Conservation (phyloP, 805 yeast genomes). For the Candida krabiensis region DNA sequence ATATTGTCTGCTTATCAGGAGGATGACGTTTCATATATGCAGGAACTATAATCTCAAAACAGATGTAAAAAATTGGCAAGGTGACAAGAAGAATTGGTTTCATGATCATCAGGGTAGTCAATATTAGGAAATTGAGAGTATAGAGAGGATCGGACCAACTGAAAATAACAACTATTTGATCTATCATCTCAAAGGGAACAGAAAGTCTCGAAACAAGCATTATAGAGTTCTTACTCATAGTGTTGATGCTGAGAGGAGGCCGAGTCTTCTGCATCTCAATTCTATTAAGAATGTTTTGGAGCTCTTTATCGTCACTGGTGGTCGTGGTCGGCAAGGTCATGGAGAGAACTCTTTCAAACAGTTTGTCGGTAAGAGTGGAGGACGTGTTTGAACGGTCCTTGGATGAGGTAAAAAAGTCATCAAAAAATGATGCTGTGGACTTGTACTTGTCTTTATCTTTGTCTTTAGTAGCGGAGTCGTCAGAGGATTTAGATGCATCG, state of each 20-base stretch:
- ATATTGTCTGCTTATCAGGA: conserved; percentile 47
- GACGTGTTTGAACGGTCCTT: conserved; percentile 10
- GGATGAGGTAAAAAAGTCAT: conserved; percentile 20
- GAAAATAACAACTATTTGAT: conserved; percentile 52
- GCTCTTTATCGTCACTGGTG: conserved; percentile 39
- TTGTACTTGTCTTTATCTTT: conserved; percentile 4
- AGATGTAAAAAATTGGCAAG: conserved; percentile 54
- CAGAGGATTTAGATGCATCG: neutral
- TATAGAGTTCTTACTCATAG: conserved; percentile 68
- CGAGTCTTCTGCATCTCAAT: conserved; percentile 59
- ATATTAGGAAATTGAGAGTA: conserved; percentile 54
- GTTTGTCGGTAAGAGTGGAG: conserved; percentile 54
- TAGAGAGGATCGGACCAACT: conserved; percentile 65
- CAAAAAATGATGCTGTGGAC: conserved; percentile 19
- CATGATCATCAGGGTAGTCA: conserved; percentile 43
- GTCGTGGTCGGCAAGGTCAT: conserved; percentile 71
- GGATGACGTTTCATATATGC: conserved; percentile 60
- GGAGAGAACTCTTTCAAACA: conserved; percentile 67
- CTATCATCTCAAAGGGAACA: conserved; percentile 59
- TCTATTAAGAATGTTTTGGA: conserved; percentile 46
- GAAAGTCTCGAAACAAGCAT: conserved; percentile 62
- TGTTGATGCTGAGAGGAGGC: conserved; percentile 68
- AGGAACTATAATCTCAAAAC: conserved; percentile 64
- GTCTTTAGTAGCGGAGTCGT: conserved; percentile 1
- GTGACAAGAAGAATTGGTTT: conserved; percentile 57